Base-by-base conservation (phyloP, 768 basidiomycete species). In the Leccinum sublutescens region DNA sequence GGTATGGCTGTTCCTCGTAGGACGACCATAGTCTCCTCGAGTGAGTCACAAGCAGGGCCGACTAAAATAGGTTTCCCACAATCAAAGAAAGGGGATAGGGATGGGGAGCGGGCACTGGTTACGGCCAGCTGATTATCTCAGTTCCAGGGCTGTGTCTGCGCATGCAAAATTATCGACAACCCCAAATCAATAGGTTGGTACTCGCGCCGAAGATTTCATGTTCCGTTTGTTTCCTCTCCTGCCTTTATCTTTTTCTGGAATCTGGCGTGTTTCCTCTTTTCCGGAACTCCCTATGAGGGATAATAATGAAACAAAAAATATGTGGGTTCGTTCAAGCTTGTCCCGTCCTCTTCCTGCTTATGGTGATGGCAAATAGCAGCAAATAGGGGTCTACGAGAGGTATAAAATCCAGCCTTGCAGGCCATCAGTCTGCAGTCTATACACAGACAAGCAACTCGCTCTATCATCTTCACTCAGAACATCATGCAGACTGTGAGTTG, bases 401-500 rank as follows among this genome's bases (percentile, higher is more conserved):
- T 52, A 62, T 62, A 62, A 56, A 65, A 38, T 5, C 19, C 48
- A n/a, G 15, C n/a, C 7, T n/a, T 15, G 27, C 7, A 10, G 15
- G 29, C 27, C 14, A 9, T 33, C 38, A 48, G 56, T 6, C 52
- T 23, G 51, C 36, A 58, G 21, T 36, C n/a, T 4, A 38, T 29
- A 33, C 17, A 54, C 33, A 49, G 15, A 11, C 31, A 17, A 65
- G 9, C 27, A 58, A 43, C 43, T 50, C 17, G 4, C 5, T 27
- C 38, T 55, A 62, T 57, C 52, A 60, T n/a, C 21, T 31, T 38
- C 25, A 21, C 50, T 0, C 14, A 58, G 2, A 57, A 0, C 54
- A 62, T 17, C 47, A 64, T 66, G 65, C 66, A 67, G 38, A 64
- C 43, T 4, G 65, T 66, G 45, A 47, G 65, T 57, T 36, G 14